Evolutionary conservation across 768 basidiomycete genomes (phyloP).

Genomic region (Asterophora lycoperdoides): DNA sequence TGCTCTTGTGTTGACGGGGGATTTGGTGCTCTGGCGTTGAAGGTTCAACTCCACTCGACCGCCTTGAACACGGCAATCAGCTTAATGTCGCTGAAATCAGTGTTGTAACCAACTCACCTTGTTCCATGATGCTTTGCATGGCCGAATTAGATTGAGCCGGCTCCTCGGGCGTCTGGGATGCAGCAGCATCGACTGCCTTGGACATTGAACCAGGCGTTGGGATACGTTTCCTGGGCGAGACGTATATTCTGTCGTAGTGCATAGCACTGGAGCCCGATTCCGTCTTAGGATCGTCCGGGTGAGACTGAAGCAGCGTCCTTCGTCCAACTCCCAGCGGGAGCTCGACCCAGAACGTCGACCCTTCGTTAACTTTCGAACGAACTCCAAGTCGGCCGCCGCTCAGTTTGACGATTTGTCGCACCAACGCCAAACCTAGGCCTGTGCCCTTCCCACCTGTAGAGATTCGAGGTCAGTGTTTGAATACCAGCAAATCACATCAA

Average conservation of each 20-base stretch:
- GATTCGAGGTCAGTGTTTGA: constrained; percentile 13
- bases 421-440: constrained; percentile 71
- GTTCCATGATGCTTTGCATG: constrained; percentile 66
- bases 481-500: constrained; percentile 1
- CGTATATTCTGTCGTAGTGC: constrained; percentile 17
- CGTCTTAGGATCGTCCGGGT: constrained; percentile 17
- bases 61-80: constrained; percentile 29
- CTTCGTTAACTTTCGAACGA: constrained; percentile 56
- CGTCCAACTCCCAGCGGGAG: constrained; percentile 72
- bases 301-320: constrained; percentile 34
- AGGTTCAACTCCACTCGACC: constrained; percentile 56
- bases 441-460: constrained; percentile 58
- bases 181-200: constrained; percentile 28
- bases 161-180: constrained; percentile 23
- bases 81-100: neutral
- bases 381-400: constrained; percentile 73
- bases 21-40: constrained; percentile 32
- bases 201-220: constrained; percentile 17
- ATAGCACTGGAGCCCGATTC: constrained; percentile 9
- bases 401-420: constrained; percentile 74
- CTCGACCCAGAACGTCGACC: constrained; percentile 90
- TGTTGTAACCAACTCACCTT: constrained; percentile 32
- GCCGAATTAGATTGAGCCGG: constrained; percentile 38
- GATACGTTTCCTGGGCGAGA: constrained; percentile 16
- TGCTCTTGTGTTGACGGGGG: constrained; percentile 19